Conservation (phyloP, 2,329 filamentous ascomycete species). For the Ophiocordyceps unilateralis region DNA sequence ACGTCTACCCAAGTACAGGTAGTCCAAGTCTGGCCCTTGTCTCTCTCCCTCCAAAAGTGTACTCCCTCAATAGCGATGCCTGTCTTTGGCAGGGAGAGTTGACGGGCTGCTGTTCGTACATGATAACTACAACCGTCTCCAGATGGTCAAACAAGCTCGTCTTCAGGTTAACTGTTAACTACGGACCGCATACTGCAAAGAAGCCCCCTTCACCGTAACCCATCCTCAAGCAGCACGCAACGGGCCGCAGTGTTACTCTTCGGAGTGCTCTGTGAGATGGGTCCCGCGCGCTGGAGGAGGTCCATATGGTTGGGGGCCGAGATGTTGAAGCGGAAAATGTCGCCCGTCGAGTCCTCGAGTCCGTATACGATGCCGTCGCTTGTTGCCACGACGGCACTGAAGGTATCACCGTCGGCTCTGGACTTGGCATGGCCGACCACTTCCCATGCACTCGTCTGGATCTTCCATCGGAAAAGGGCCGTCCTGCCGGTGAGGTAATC, state of each 20-base stretch:
- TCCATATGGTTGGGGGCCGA: background rate
- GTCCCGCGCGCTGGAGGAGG: background rate
- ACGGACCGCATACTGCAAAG: too few relatives aligned
- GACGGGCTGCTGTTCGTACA: too few relatives aligned
- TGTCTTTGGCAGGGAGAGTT: too few relatives aligned
- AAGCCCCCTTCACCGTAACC: background rate
- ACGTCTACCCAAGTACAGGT: too few relatives aligned
- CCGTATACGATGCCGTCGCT: conserved; percentile 2
- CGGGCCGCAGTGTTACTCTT: background rate
- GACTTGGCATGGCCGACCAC: background rate
- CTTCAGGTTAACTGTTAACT: too few relatives aligned
- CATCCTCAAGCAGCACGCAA: background rate
- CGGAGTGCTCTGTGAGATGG: background rate
- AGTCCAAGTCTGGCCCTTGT: too few relatives aligned
- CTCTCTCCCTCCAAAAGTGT: too few relatives aligned
- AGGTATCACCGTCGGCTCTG: background rate
- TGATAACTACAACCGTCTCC: too few relatives aligned
- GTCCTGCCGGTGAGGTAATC: background rate
- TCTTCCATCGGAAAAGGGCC: conserved; percentile 1
- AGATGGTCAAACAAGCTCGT: too few relatives aligned
- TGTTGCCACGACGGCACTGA: conserved; percentile 2
- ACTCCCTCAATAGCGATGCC: too few relatives aligned
- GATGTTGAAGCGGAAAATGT: background rate
- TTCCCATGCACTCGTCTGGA: background rate
- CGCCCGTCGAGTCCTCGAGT: background rate